Evolutionary conservation across 2,329 filamentous ascomycete species (phyloP).

Genomic region (Aschersonia sp.): DNA sequence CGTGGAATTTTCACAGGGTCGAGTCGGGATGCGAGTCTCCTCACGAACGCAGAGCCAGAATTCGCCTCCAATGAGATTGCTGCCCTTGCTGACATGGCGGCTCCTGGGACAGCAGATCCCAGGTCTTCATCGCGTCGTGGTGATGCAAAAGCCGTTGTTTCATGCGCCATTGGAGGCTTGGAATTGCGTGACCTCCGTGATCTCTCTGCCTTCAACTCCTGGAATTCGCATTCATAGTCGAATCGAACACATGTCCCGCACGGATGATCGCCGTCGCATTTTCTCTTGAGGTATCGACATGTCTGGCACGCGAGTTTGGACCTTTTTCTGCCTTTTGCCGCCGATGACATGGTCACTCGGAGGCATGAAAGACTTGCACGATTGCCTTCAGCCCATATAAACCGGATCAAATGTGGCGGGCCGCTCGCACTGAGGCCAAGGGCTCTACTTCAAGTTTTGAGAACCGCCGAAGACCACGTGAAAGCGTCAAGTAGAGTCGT

Average conservation of each 20-base stretch:
- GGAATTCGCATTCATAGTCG: slow-evolving; percentile 37
- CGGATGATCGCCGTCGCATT: slow-evolving; percentile 37
- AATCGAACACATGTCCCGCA: slow-evolving; percentile 38
- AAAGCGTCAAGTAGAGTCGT: too few species aligned
- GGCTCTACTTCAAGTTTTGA: too few species aligned
- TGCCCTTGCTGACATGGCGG: slow-evolving; percentile 5
- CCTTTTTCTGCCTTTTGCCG: slow-evolving; percentile 14
- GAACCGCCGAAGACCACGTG: too few species aligned
- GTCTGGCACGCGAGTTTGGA: slow-evolving; percentile 32
- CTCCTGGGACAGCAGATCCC: not conserved
- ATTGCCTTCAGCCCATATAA: too few species aligned
- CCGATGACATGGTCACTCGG: not conserved
- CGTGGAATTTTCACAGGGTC: slow-evolving; percentile 37
- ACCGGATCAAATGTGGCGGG: too few species aligned
- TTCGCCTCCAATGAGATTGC: slow-evolving; percentile 27
- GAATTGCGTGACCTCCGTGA: not conserved
- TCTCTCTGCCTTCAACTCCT: slow-evolving; percentile 4
- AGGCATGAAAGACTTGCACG: too few species aligned
- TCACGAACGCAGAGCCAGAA: slow-evolving; percentile 40
- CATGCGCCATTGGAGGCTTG: too few species aligned
- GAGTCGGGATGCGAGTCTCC: slow-evolving; percentile 34
- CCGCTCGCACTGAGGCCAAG: too few species aligned
- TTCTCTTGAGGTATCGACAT: slow-evolving; percentile 40
- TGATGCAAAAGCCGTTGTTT: not conserved
- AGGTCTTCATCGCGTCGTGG: not conserved